Conservation (phyloP, 805 yeast genomes). For the Yamadazyma scolyti region DNA sequence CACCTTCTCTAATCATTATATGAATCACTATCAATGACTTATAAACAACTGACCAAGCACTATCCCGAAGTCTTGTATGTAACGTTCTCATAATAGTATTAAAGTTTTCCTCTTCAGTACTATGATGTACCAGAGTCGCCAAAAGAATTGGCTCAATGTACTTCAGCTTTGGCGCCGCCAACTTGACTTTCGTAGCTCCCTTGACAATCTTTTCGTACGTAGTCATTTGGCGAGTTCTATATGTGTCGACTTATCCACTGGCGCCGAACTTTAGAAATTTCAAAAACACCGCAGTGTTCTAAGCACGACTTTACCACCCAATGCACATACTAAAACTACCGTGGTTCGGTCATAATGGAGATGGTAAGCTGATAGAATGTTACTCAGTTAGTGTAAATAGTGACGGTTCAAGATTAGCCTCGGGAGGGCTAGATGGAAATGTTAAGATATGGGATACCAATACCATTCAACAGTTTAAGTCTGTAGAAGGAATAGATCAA, state of each 20-base stretch:
- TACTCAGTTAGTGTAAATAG: slow-evolving; percentile 78
- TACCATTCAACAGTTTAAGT: slow-evolving; percentile 45
- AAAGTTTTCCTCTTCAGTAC: slow-evolving; percentile 48
- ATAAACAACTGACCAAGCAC: slow-evolving; percentile 89
- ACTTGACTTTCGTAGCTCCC: slow-evolving; percentile 48
- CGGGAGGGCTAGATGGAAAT: slow-evolving; percentile 91
- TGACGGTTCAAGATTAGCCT: slow-evolving; percentile 81
- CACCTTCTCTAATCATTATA: slow-evolving; percentile 91
- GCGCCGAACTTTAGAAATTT: neutral
- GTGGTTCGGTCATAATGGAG: slow-evolving; percentile 49
- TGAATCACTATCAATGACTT: slow-evolving; percentile 83
- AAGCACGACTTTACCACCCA: too few relatives aligned
- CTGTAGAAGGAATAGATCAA: slow-evolving; percentile 11
- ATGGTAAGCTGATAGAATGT: slow-evolving; percentile 75
- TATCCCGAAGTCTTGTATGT: slow-evolving; percentile 60
- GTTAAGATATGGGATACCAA: slow-evolving; percentile 82
- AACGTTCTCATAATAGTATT: slow-evolving; percentile 66
- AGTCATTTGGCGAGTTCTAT: slow-evolving; percentile 47
- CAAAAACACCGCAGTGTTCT: slow-evolving; percentile 1
- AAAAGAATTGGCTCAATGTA: slow-evolving; percentile 89
- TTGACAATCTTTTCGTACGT: slow-evolving; percentile 74
- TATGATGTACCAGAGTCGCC: slow-evolving; percentile 53
- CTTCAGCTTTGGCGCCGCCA: slow-evolving; percentile 97
- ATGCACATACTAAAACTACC: slow-evolving; percentile 43
- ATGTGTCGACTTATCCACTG: neutral